Base-by-base conservation (phyloP, 1,284 basidiomycete genomes). In the Ceratobasidium sp. region DNA sequence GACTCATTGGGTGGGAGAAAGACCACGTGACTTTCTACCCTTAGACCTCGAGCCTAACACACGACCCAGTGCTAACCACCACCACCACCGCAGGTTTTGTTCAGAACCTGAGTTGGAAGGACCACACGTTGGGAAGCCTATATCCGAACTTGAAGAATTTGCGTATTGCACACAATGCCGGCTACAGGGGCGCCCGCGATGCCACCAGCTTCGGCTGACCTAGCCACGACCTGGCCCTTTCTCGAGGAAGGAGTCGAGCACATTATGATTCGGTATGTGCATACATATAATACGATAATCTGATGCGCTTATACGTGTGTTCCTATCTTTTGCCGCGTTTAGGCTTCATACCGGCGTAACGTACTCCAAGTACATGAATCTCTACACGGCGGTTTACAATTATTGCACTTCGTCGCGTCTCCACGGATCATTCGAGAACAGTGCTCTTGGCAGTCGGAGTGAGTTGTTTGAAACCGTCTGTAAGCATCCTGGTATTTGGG, bases 311-410 rank as follows among this genome's bases (percentile, higher is more conserved):
- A 75, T 76, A 79, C 79, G 77, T 76, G 76, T 50, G 36, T 33
- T 45, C 48, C 66, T 27, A 15, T 48, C 17, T 31, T 56, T 44
- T 51, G 31, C 27, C 36, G 19, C 44, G 17, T 29, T 27, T 64
- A 85, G 93, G 81, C 88, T 95, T 48, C 91, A 95, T 79, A 89
- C 91, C 19, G 96, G 96, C 75, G 93, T 99, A 81, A 94, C 93
- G 33, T 97, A 96, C 84, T 89, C 90, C 74, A 95, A 94, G 81
- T 98, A 98, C 84, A 97, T 97, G 86, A 90, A 91, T 80, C 88
- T 97, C 72, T 98, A 98, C 84, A 96, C 94, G 71, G 93, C 95
- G 53, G 94, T 94, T 9, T 98, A 99, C 88, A 97, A 99, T 85
- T 98, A 97, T 82, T 98, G 97, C 82, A 98, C 95, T 27, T 93